phyloP scores from a whole-genome alignment of 768 basidiomycete species.

The Aureoboletus auriporus region DNA sequence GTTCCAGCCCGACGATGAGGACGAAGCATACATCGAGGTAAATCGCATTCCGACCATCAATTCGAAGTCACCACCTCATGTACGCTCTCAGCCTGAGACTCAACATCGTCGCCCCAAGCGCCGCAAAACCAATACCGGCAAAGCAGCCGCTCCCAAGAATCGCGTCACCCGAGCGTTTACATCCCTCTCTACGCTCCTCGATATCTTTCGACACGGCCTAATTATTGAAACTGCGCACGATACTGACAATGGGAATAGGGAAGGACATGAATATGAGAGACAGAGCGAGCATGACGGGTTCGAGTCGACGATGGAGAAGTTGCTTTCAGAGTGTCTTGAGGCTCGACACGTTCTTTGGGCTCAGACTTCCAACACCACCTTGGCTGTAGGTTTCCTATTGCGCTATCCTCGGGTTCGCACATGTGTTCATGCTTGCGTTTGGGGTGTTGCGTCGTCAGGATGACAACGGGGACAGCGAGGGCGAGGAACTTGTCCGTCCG shows the following conservation, averaged over 20 bases:
- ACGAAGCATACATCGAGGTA: conserved; percentile 21
- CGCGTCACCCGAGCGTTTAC: conserved; percentile 17
- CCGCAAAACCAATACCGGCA: conserved; percentile 23
- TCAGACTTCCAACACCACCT: conserved; percentile 7
- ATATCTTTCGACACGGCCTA: conserved; percentile 15
- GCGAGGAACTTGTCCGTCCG: conserved; percentile 32
- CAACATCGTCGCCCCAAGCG: conserved; percentile 22
- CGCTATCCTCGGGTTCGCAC: not conserved
- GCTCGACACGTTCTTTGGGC: conserved; percentile 26
- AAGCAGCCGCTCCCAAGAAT: conserved; percentile 1
- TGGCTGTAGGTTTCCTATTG: conserved; percentile 10
- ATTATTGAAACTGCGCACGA: not conserved
- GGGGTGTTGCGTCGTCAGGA: not conserved
- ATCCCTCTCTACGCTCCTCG: conserved; percentile 15
- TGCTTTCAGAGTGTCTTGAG: conserved; percentile 34
- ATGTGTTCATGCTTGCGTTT: not conserved
- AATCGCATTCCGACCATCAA: not conserved
- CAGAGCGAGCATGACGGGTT: conserved; percentile 22
- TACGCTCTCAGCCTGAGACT: conserved; percentile 6
- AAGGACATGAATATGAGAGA: not conserved
- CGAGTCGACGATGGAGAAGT: conserved; percentile 30
- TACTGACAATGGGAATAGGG: not conserved
- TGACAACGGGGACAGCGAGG: conserved; percentile 2
- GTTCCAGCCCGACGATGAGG: conserved; percentile 19
- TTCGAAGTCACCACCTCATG: not conserved